Conservation (phyloP, 495 filamentous ascomycete species). For the Aspergillus ellipticus region DNA sequence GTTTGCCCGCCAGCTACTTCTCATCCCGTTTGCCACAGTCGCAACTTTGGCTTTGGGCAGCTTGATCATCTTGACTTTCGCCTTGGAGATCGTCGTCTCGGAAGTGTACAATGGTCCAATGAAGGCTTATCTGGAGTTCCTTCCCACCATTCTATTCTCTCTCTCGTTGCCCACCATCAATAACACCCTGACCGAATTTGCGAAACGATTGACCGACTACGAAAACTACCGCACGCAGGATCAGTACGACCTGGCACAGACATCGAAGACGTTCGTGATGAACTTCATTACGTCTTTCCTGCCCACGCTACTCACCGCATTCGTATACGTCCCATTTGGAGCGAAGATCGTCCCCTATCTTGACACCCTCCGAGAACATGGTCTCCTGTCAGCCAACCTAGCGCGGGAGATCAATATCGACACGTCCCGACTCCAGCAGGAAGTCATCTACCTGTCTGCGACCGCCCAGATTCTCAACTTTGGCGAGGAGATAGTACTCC, state of each 20-base stretch:
- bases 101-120: conserved; percentile 88
- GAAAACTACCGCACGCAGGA: conserved; percentile 91
- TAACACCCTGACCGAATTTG: conserved; percentile 67
- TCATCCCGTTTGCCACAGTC: conserved; percentile 79
- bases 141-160: conserved; percentile 81
- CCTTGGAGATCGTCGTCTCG: conserved; percentile 87
- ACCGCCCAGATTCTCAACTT: conserved; percentile 89
- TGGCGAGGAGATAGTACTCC: conserved; percentile 79
- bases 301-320: conserved; percentile 86
- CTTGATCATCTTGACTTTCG: conserved; percentile 79
- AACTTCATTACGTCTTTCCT: conserved; percentile 97
- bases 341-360: conserved; percentile 77
- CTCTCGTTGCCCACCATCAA: conserved; percentile 71
- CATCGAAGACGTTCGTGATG: conserved; percentile 86
- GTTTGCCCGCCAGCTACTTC: conserved; percentile 69
- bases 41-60: conserved; percentile 69
- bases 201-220: conserved; percentile 70
- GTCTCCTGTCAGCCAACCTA: conserved; percentile 10
- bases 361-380: conserved; percentile 61
- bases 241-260: conserved; percentile 74
- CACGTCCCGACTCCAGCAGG: conserved; percentile 73
- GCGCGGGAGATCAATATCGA: conserved; percentile 66
- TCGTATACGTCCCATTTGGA: conserved; percentile 94
- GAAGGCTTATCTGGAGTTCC: conserved; percentile 76
- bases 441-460: conserved; percentile 92